Percentiles rank a stretch among this genome's conserved stretches.
Evolutionary conservation across 164 flowering plant genomes (phyloP).

Genomic region (Macadamia integrifolia): DNA sequence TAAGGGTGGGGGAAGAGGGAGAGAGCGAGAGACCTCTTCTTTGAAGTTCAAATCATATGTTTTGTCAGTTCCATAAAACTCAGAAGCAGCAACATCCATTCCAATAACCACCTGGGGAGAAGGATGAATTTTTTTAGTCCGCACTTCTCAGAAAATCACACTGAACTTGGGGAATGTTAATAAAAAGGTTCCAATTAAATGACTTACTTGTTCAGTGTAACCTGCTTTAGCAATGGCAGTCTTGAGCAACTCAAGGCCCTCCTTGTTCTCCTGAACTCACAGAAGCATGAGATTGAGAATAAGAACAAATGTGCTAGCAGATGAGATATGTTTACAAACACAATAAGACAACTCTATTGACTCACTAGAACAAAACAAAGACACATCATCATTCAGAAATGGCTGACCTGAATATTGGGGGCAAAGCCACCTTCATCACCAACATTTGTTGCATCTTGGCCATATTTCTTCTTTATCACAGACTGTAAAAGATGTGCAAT

Average conservation of each 20-base stretch:
- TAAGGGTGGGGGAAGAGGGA: too few relatives aligned
- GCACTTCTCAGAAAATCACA: background rate
- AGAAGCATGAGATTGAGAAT: background rate
- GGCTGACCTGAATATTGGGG: constrained; percentile 75
- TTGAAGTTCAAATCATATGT: constrained; percentile 87
- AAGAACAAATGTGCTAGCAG: background rate
- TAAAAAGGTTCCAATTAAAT: background rate
- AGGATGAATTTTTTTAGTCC: background rate
- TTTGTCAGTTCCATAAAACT: constrained; percentile 69
- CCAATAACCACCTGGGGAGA: constrained; percentile 72
- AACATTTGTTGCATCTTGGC: constrained; percentile 92
- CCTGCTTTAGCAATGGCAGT: constrained; percentile 92
- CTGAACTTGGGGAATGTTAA: background rate
- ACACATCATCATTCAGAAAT: background rate
- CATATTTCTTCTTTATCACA: constrained; percentile 90
- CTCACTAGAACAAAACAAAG: background rate
- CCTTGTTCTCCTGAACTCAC: constrained; percentile 72
- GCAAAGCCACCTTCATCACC: constrained; percentile 99
- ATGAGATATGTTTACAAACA: background rate
- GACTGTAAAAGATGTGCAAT: constrained; percentile 30
- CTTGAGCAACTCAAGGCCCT: constrained; percentile 87
- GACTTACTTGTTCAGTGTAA: constrained; percentile 58
- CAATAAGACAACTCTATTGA: background rate
- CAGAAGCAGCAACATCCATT: constrained; percentile 97
- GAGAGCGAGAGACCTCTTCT: constrained; percentile 48